Evolutionary conservation across 2,329 filamentous ascomycete species (phyloP), one percentile per base, ranked within the genome.

Genomic region (Phaeophleospora eucalypticola): DNA sequence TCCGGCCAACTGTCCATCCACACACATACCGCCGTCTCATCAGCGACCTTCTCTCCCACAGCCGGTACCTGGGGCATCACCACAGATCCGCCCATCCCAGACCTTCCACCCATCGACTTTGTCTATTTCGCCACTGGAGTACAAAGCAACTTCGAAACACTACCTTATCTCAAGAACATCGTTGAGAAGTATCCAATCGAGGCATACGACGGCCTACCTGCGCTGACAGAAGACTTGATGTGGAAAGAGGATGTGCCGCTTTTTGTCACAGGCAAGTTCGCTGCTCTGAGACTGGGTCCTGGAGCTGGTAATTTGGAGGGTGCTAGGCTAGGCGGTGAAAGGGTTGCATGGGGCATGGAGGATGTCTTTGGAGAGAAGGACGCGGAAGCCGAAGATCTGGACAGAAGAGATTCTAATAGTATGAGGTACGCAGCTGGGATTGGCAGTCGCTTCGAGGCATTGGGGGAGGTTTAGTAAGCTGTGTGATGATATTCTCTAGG

Each of bases 101-200:
- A 66, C 2, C 62, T 86, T 1, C 71, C 74, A 9, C 21, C 24
- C 17, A 47, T 82, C 12, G 78, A 89, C 63, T 86, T 84, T 65
- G 80, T 89, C 52, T 86, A 86, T 66, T 87, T 85, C 58, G 86
- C 87, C 12, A 91, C 87, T 0, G 87, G 87, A 0, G 78, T 86
- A 33, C 75, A 81, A 40, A 79, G 80, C 0, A 75, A 89, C 53
- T 78, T 88, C 19, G 60, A 67, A 1, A 72, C 72, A 2, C 71
- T 89, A 17, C 77, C 82, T 0, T 81, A 82, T 46, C 68, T 91
- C 10, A 67, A 79, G 46, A 77, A 70, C 0, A 78, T 91, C 61
- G 66, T 78, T 7, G 52, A 69, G 2, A 74, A 80, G 15, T 73
- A 83, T 51, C 85, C 84, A 0, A 75, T 91, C 27, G 67, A 80